phyloP scores from a whole-genome alignment of 768 basidiomycete species.

The Fistulinella prunicolor region DNA sequence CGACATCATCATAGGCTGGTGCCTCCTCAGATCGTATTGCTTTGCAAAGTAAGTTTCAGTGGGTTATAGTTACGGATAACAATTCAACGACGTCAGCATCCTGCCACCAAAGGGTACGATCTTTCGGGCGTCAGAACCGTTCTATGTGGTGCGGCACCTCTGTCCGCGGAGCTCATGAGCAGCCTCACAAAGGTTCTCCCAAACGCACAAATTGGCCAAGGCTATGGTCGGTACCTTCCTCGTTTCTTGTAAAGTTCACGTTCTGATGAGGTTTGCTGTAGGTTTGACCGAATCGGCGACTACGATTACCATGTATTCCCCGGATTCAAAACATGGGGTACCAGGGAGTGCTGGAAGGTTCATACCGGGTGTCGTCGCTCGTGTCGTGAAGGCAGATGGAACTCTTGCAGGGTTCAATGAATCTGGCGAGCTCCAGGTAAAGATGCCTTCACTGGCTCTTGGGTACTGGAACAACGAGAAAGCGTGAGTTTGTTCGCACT shows the following conservation, averaged over 20 bases:
- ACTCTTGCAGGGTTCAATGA: conserved; percentile 54
- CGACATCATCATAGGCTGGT: conserved; percentile 43
- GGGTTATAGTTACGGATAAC: neutral
- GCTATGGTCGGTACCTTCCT: conserved; percentile 43
- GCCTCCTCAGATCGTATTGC: conserved; percentile 61
- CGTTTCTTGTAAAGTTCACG: neutral
- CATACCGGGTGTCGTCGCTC: conserved; percentile 53
- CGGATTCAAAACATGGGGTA: too few relatives aligned
- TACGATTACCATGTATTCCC: conserved; percentile 47
- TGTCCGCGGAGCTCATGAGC: conserved; percentile 53
- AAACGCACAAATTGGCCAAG: conserved; percentile 62
- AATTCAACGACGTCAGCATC: conserved; percentile 39
- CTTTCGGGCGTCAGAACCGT: conserved; percentile 51
- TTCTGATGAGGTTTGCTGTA: conserved; percentile 19
- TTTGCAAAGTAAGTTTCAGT: conserved; percentile 58
- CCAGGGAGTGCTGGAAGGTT: conserved; percentile 61
- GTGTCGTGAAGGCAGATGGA: conserved; percentile 58
- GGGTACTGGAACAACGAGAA: conserved; percentile 55
- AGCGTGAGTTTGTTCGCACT: conserved; percentile 55
- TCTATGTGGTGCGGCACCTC: conserved; percentile 61
- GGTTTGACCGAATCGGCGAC: conserved; percentile 69
- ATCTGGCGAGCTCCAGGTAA: conserved; percentile 59
- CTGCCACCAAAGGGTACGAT: conserved; percentile 47
- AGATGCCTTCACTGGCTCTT: conserved; percentile 57
- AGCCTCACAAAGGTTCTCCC: conserved; percentile 47